These are phyloP conservation scores for Endocarpon pusillum DNA, from an alignment of 495 filamentous ascomycete genomes.

Conservation along the genomic window DNA sequence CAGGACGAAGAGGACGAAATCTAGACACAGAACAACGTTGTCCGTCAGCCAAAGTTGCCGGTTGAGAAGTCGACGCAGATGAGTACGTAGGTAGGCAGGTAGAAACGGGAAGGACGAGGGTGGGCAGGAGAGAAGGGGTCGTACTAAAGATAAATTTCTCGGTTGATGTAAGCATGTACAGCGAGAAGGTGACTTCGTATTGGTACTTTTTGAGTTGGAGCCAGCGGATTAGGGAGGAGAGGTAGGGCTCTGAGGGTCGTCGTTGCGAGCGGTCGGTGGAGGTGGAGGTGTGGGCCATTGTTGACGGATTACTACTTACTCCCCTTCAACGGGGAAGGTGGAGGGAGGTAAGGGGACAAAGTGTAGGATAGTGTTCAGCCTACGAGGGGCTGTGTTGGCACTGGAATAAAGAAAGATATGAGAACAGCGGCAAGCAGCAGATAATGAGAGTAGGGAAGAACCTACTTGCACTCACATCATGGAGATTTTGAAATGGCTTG, in stretches of 20 bases:
- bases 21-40: conserved; percentile 30
- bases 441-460: no score
- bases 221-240: conserved; percentile 37
- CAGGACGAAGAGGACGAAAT: conserved; percentile 80
- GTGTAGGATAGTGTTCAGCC: no score
- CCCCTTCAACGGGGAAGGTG: no score
- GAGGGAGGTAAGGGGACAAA: no score
- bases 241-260: conserved; percentile 22
- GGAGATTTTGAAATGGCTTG: no score
- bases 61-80: not conserved
- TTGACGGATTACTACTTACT: no score
- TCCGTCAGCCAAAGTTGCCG: conserved; percentile 2
- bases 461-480: no score
- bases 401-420: no score
- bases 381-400: no score
- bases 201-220: conserved; percentile 69
- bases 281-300: no score
- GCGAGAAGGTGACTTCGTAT: conserved; percentile 68
- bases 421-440: no score
- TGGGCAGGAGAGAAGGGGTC: conserved; percentile 10
- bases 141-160: conserved; percentile 78
- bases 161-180: conserved; percentile 74
- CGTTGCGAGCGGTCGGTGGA: no score
- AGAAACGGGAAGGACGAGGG: conserved; percentile 1
- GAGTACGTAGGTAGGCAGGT: not conserved